Base-by-base conservation (phyloP, 2,329 filamentous ascomycete genomes). In the Trichoderma sp. region DNA sequence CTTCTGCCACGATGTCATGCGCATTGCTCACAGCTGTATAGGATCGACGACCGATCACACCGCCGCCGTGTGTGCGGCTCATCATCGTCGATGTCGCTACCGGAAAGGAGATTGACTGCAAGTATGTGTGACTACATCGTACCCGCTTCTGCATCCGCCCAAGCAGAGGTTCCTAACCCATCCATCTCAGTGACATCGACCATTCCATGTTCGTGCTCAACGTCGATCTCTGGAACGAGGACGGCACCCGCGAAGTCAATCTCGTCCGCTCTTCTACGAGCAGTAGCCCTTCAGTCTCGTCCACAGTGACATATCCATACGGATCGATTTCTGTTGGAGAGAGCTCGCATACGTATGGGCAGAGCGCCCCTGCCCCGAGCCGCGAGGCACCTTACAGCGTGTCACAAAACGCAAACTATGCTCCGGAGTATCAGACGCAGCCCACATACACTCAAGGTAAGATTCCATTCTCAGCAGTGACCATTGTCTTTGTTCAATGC, bases 1-100 rank as follows among this genome's bases (percentile, higher is more conserved):
- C 30, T 19, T 28, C 50, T 12, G 17, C 48, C 54, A n/a, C 10
- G 21, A 50, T n/a, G 19, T 48, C 26, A n/a, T 26, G 15, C 41
- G 48, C 28, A 57, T 45, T 19, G 21, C 62, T 67, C 63, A 67
- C 56, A 24, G 24, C 3, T 47, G 14, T 59, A 64, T 72, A 96
- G 91, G 95, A 99, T 77, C 91, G 95, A 69, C 86, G 95, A 69
- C 95, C 95, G 28, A 97, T 99, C 71, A 98, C 95, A 30, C 94
- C 95, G 15, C 95, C 95, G 24, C 94, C 95, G 3, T 97, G 94
- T 77, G 90, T 98, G 60, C 86, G 90, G 68, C 85, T 98, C 14
- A 83, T 95, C 45, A 89, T 98, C 59, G 87, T 84, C 67, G 92
- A 97, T 76, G 80, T 84, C 48, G 78, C 79, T 17, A 93, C 91